phyloP scores from a whole-genome alignment of 2,329 filamentous ascomycete species.

The Fonsecaea pedrosoi region DNA sequence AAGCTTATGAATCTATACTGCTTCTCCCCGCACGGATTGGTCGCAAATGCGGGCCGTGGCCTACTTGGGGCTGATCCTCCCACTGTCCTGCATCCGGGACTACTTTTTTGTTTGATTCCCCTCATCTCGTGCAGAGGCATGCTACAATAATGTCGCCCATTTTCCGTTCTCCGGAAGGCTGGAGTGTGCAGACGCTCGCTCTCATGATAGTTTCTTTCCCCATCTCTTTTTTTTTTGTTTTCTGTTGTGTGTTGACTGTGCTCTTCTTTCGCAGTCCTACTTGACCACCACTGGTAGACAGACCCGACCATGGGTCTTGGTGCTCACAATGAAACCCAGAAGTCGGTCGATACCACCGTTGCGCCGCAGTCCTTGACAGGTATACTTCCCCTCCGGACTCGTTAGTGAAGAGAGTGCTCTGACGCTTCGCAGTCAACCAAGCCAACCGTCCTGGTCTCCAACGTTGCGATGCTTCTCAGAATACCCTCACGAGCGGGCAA shows the following conservation, averaged over 20 bases:
- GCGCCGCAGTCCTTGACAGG: conserved; percentile 12
- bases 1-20: conserved; percentile 1
- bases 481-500: conserved; percentile 17
- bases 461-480: conserved; percentile 13
- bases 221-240: not conserved
- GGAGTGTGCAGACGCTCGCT: not conserved
- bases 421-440: not conserved
- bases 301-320: conserved; percentile 25
- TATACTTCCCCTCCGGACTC: not conserved
- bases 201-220: not conserved
- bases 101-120: conserved; percentile 5
- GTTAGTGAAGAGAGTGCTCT: not conserved
- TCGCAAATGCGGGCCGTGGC: not conserved
- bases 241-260: not conserved
- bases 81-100: too few relatives aligned
- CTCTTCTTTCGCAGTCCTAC: not conserved
- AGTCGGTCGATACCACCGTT: conserved; percentile 12
- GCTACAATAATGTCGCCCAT: conserved; percentile 2
- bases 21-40: not conserved
- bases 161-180: not conserved
- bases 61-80: not conserved
- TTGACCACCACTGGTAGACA: conserved; percentile 5
- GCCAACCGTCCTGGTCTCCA: conserved; percentile 1
- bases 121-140: conserved; percentile 2
- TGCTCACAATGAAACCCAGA: conserved; percentile 11